phyloP scores from a whole-genome alignment of 495 filamentous ascomycete genomes.

The Sordaria brevicollis region DNA sequence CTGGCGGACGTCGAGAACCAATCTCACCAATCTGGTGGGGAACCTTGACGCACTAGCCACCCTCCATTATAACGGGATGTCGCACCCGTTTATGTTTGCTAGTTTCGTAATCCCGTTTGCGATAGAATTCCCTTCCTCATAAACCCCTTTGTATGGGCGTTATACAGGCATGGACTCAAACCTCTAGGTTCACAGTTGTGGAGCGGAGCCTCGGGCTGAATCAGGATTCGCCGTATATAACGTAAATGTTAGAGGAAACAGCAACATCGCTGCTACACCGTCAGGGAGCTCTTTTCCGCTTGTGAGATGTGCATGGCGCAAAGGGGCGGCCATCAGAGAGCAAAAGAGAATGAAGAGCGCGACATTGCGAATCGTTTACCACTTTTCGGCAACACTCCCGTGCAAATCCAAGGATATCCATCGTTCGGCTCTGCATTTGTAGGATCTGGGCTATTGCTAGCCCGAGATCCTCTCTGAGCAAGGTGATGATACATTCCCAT shows the following conservation, averaged over 20 bases:
- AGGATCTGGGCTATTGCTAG: neutral
- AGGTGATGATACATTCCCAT: neutral
- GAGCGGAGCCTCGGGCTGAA: constrained; percentile 18
- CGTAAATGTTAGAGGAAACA: constrained; percentile 8
- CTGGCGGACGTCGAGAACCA: neutral
- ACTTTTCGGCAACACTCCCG: constrained; percentile 17
- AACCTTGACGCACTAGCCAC: neutral
- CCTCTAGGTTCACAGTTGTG: constrained; percentile 12
- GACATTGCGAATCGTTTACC: constrained; percentile 12
- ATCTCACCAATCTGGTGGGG: neutral
- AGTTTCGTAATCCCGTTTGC: constrained; percentile 6
- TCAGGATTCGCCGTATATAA: constrained; percentile 14
- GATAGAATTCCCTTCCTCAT: constrained; percentile 1
- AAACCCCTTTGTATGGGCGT: neutral
- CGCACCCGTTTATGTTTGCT: constrained; percentile 6
- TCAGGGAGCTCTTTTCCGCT: neutral
- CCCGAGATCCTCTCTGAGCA: neutral
- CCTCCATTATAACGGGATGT: neutral
- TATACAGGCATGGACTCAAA: constrained; percentile 6
- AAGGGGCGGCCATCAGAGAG: constrained; percentile 4
- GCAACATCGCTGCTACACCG: constrained; percentile 14
- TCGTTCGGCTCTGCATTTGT: constrained; percentile 15
- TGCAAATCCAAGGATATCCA: constrained; percentile 11
- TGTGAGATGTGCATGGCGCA: constrained; percentile 3
- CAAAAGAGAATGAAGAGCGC: constrained; percentile 5